Evolutionary conservation across 257 asterid species (phyloP), one percentile per base, ranked within the genome.

Genomic region (Agastache rugosa): DNA sequence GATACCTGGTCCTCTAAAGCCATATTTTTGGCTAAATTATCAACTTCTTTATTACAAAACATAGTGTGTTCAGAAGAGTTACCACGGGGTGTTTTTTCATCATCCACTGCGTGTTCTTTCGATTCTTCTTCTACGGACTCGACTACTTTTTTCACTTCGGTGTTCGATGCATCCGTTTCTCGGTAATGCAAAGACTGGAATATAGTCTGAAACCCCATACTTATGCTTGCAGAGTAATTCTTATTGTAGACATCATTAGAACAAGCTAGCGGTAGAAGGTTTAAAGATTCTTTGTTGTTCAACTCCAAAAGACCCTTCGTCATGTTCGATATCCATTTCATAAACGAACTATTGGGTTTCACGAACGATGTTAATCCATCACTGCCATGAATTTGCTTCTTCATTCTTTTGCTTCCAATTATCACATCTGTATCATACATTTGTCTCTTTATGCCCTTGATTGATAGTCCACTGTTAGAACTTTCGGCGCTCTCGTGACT

Each of bases 241-340:
- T 70, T 61, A 20, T n/a, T 39, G 7, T 20, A 45, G 48, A 48
- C 78, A 65, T 39, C 77, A 73, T 68, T 39, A 22, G 83, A 60
- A 78, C 63, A 73, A 73, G 82, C 72, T 11, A 66, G 71, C 6
- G 71, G 25, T 34, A 69, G 23, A 44, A 64, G 69, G 31, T 77
- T 42, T 0, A 72, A 22, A 23, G 73, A 41, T n/a, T 60, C 70
- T 15, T 75, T 54, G 39, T 77, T 82, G 44, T 54, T 71, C 25
- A 69, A 59, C 58, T 75, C 76, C 3, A 87, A 31, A 54, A 64
- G 69, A 7, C 88, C 87, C 55, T 81, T 86, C n/a, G 83, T 85
- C 91, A 89, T 78, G 76, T 84, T 89, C 11, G 92, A 81, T 27
- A 89, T 84, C 91, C 92, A 91, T 50, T 55, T 87, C 84, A 85